Percentiles rank a stretch among this genome's conserved stretches.
These are phyloP conservation scores for Globisporangium camurandrum DNA, from an alignment of 352 stramenopile species.

Conservation along the genomic window DNA sequence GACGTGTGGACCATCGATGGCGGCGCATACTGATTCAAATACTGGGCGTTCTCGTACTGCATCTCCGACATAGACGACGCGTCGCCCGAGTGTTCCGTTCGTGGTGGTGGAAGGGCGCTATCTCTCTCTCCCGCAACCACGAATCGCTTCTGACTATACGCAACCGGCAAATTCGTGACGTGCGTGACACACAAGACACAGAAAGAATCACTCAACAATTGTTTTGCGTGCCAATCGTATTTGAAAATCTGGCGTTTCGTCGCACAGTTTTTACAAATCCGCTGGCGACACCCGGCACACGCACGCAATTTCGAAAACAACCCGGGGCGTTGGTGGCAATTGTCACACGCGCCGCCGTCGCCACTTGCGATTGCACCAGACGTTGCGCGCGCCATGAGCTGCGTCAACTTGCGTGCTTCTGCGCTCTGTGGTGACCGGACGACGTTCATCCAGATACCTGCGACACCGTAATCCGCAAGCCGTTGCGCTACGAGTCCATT, in stretches of 20 bases:
- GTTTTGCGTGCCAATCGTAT: slow-evolving; percentile 10
- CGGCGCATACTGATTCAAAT: background rate
- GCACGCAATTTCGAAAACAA: slow-evolving; percentile 22
- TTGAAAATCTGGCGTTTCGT: slow-evolving; percentile 13
- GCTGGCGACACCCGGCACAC: slow-evolving; percentile 33
- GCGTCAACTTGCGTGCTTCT: slow-evolving; percentile 8
- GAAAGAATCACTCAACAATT: slow-evolving; percentile 8
- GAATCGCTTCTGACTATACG: background rate
- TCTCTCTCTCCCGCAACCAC: no score
- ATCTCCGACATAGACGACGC: slow-evolving; percentile 5
- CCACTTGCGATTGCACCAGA: slow-evolving; percentile 3
- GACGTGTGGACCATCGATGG: background rate
- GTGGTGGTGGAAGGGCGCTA: no score
- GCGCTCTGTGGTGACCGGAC: slow-evolving; percentile 10
- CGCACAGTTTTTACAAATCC: slow-evolving; percentile 29
- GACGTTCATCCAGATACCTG: slow-evolving; percentile 18
- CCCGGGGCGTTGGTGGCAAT: slow-evolving; percentile 13
- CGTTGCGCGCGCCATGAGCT: slow-evolving; percentile 10
- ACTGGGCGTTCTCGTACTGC: slow-evolving; percentile 6
- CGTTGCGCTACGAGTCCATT: slow-evolving; percentile 15
- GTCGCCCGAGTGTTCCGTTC: background rate
- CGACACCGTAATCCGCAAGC: slow-evolving; percentile 13
- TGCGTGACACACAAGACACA: slow-evolving; percentile 12
- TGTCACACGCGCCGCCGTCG: slow-evolving; percentile 20
- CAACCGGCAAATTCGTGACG: slow-evolving; percentile 6